phyloP scores from a whole-genome alignment of 164 flowering plant genomes.

The Stephania cephalantha region DNA sequence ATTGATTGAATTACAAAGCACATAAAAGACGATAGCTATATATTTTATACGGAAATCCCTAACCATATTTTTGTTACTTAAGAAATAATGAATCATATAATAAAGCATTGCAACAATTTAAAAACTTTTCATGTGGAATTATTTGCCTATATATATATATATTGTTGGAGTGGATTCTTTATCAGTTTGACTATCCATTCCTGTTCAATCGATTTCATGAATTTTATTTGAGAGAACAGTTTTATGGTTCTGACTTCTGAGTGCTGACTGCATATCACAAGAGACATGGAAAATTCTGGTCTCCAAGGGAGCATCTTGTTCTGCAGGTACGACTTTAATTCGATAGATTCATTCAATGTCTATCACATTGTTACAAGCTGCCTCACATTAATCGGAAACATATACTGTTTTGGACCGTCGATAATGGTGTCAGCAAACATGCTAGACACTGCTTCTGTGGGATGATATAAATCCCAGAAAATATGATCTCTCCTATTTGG shows the following conservation, averaged over 20 bases:
- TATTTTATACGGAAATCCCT: too few relatives aligned
- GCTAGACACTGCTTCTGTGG: conserved; percentile 49
- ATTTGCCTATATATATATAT: background rate
- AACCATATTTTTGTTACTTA: too few relatives aligned
- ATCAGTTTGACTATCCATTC: background rate
- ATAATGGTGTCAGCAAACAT: conserved; percentile 31
- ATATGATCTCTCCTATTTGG: conserved; percentile 50
- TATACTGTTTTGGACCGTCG: conserved; percentile 34
- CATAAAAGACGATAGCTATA: too few relatives aligned
- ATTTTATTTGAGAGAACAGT: background rate
- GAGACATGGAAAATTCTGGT: background rate
- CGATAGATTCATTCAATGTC: background rate
- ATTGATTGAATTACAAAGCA: too few relatives aligned
- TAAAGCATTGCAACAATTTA: too few relatives aligned
- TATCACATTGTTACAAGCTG: conserved; percentile 28
- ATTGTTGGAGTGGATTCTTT: background rate
- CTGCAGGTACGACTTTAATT: background rate
- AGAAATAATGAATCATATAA: too few relatives aligned
- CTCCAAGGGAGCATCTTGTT: background rate
- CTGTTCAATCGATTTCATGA: background rate
- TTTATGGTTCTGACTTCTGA: background rate
- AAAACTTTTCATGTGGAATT: too few relatives aligned
- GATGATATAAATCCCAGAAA: conserved; percentile 87
- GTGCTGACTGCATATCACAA: background rate
- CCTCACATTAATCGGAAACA: conserved; percentile 40